Evolutionary conservation across 306 rosid genomes (phyloP).

Genomic region (Begonia peltatifolia): DNA sequence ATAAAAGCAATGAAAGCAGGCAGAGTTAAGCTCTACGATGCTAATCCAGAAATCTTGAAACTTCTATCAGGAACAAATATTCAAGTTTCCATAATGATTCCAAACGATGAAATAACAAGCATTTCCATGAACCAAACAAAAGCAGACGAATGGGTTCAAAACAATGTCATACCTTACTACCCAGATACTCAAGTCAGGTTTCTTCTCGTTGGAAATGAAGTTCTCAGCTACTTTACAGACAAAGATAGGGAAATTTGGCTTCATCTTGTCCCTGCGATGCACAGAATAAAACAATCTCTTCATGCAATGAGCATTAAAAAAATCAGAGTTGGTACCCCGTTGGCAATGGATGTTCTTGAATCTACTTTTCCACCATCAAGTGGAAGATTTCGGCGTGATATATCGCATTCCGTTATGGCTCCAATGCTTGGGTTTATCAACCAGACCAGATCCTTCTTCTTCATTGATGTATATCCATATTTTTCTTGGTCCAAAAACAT

Average conservation of each 20-base stretch:
- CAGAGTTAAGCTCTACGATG: slow-evolving; percentile 56
- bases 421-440: slow-evolving; percentile 54
- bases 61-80: slow-evolving; percentile 37
- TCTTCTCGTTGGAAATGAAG: slow-evolving; percentile 69
- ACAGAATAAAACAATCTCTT: slow-evolving; percentile 34
- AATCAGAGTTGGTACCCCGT: slow-evolving; percentile 59
- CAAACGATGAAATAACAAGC: slow-evolving; percentile 43
- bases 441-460: slow-evolving; percentile 51
- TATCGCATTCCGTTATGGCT: slow-evolving; percentile 23
- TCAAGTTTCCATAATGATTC: slow-evolving; percentile 65
- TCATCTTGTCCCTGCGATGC: slow-evolving; percentile 69
- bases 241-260: slow-evolving; percentile 39
- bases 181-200: slow-evolving; percentile 43
- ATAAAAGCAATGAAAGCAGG: slow-evolving; percentile 38
- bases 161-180: slow-evolving; percentile 42
- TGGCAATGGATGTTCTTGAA: slow-evolving; percentile 60
- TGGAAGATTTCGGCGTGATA: slow-evolving; percentile 26
- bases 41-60: slow-evolving; percentile 42
- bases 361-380: slow-evolving; percentile 56
- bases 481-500: slow-evolving; percentile 59
- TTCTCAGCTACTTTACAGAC: slow-evolving; percentile 39
- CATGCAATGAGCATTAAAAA: slow-evolving; percentile 16
- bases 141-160: slow-evolving; percentile 64
- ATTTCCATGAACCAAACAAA: slow-evolving; percentile 39
- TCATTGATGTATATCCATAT: slow-evolving; percentile 63